These are phyloP conservation scores for Pleurotus citrinopileatus DNA, from an alignment of 768 basidiomycete species.

Conservation along the genomic window DNA sequence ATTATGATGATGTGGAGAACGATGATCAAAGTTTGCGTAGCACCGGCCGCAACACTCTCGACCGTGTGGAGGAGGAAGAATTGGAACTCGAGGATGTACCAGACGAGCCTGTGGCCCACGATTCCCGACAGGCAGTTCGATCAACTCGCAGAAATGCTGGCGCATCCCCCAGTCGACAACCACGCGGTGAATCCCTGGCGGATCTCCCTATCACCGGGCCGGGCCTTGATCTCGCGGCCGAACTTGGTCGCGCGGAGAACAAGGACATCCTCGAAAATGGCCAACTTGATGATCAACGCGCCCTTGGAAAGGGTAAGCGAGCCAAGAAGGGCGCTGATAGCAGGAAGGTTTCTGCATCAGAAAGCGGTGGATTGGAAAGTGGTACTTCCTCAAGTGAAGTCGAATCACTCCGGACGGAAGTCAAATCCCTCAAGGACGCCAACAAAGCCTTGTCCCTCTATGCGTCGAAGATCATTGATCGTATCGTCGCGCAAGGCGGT, in stretches of 20 bases:
- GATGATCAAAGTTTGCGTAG: slow-evolving; percentile 55
- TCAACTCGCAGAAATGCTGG: slow-evolving; percentile 45
- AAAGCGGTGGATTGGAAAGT: slow-evolving; percentile 38
- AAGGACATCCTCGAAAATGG: slow-evolving; percentile 71
- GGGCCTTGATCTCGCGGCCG: slow-evolving; percentile 86
- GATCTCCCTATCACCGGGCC: slow-evolving; percentile 87
- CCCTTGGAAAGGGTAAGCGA: slow-evolving; percentile 45
- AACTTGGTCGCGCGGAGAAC: slow-evolving; percentile 88
- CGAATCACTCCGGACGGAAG: slow-evolving; percentile 77
- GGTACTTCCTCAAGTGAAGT: slow-evolving; percentile 52
- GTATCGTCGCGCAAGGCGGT: slow-evolving; percentile 93
- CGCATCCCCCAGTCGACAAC: slow-evolving; percentile 35
- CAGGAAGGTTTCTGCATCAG: slow-evolving; percentile 32
- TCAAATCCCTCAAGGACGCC: slow-evolving; percentile 91
- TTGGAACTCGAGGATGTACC: slow-evolving; percentile 34
- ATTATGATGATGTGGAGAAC: slow-evolving; percentile 39
- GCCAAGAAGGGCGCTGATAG: slow-evolving; percentile 43
- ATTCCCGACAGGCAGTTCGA: slow-evolving; percentile 37
- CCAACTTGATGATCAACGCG: slow-evolving; percentile 40
- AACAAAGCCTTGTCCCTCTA: slow-evolving; percentile 95
- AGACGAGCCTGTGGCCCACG: slow-evolving; percentile 34
- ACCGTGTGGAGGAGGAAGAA: slow-evolving; percentile 53
- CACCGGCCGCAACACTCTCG: slow-evolving; percentile 54
- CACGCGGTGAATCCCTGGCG: slow-evolving; percentile 78
- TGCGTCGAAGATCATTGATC: slow-evolving; percentile 96